These are phyloP conservation scores for Xylariales sp. DNA, from an alignment of 2,329 filamentous ascomycete species.

Conservation along the genomic window DNA sequence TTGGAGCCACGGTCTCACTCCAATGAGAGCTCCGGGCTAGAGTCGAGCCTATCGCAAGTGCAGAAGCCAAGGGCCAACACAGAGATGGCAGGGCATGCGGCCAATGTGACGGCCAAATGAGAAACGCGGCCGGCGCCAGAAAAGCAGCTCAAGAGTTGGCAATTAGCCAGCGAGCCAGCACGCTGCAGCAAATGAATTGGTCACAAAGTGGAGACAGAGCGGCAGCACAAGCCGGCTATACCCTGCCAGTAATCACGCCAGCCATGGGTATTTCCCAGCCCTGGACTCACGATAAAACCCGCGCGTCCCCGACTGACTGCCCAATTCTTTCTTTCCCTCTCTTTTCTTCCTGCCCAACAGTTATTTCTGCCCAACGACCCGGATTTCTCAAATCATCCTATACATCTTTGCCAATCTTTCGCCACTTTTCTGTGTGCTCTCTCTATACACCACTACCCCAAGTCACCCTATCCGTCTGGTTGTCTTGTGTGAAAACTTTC, in stretches of 20 bases:
- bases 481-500: no score
- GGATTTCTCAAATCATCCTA: conserved; percentile 16
- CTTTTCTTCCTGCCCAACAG: conserved; percentile 29
- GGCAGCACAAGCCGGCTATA: no score
- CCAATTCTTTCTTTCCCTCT: conserved; percentile 28
- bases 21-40: conserved; percentile 27
- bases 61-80: conserved; percentile 40
- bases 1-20: conserved; percentile 34
- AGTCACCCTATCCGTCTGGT: conserved; percentile 1
- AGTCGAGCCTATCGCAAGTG: conserved; percentile 33
- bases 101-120: conserved; percentile 38
- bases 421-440: conserved; percentile 10
- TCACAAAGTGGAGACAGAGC: conserved; percentile 10
- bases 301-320: conserved; percentile 39
- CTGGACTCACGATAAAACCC: conserved; percentile 41
- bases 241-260: conserved; percentile 9
- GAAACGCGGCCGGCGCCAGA: conserved; percentile 7
- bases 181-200: conserved; percentile 7
- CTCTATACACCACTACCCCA: conserved; percentile 12
- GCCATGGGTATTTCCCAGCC: conserved; percentile 8
- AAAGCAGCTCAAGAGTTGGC: conserved; percentile 9
- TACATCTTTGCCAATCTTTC: conserved; percentile 8
- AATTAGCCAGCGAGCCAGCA: conserved; percentile 1
- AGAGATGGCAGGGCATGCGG: conserved; percentile 32
- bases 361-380: conserved; percentile 29